Conservation (phyloP, 73 alveolate genomes). For the Paramecium caudatum region DNA sequence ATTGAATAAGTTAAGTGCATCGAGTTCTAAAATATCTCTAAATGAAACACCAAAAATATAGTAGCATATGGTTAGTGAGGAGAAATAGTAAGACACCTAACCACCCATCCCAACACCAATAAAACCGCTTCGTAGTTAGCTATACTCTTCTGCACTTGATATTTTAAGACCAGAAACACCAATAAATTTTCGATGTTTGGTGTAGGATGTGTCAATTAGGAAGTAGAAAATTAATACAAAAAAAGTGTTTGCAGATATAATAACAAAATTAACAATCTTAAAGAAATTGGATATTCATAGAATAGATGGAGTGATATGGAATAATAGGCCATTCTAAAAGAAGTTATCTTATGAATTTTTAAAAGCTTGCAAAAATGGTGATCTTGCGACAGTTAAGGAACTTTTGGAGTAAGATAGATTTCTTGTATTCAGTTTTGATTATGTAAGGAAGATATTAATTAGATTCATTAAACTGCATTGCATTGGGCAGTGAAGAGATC, state of each 20-base stretch:
- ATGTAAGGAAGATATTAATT: background rate
- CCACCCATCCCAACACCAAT: background rate
- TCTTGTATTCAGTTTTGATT: slow-evolving; percentile 27
- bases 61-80: background rate
- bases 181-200: slow-evolving; percentile 17
- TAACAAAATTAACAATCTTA: background rate
- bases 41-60: slow-evolving; percentile 3
- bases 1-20: background rate
- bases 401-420: background rate
- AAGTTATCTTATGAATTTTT: background rate
- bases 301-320: background rate
- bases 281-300: background rate
- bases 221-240: background rate
- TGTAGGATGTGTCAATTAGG: background rate
- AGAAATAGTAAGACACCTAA: too few species aligned
- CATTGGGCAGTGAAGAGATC: slow-evolving; percentile 53
- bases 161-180: slow-evolving; percentile 8
- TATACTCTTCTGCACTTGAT: background rate
- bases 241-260: background rate
- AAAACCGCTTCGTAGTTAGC: background rate
- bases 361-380: slow-evolving; percentile 25
- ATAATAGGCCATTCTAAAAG: background rate
- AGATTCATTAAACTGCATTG: slow-evolving; percentile 36
- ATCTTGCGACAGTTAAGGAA: background rate
- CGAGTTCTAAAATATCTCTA: background rate